Evolutionary conservation across 345 rosid genomes (phyloP).

Genomic region (Eucalyptus cladocalyx): DNA sequence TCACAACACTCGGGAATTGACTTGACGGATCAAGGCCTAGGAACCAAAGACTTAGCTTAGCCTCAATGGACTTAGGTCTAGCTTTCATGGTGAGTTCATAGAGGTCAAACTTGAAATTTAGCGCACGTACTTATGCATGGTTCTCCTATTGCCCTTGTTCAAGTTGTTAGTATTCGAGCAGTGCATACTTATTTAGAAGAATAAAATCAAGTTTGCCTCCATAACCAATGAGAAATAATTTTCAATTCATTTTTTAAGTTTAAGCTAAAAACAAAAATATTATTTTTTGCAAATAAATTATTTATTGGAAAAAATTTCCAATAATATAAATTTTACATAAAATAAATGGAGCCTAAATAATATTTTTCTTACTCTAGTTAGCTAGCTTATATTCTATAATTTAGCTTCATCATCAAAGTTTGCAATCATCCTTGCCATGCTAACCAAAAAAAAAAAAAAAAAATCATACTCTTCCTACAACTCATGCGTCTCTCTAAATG

Average conservation of each 20-base stretch:
- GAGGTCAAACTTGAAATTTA: rapidly evolving
- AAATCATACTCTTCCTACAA: background rate
- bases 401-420: background rate
- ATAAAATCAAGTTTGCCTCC: background rate
- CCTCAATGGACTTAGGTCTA: background rate
- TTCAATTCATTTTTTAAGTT: background rate
- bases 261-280: background rate
- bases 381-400: background rate
- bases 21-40: rapidly evolving
- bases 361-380: background rate
- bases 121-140: rapidly evolving
- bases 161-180: rapidly evolving
- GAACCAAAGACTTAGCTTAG: background rate
- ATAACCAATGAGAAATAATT: background rate
- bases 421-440: background rate
- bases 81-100: background rate
- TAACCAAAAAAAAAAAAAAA: background rate
- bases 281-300: background rate
- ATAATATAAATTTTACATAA: background rate
- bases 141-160: rapidly evolving
- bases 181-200: background rate
- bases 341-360: background rate
- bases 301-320: background rate
- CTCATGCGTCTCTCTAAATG: background rate
- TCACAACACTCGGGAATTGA: rapidly evolving